phyloP scores from a whole-genome alignment of 192 early-diverging fungal species.

The Coemansia sp. region DNA sequence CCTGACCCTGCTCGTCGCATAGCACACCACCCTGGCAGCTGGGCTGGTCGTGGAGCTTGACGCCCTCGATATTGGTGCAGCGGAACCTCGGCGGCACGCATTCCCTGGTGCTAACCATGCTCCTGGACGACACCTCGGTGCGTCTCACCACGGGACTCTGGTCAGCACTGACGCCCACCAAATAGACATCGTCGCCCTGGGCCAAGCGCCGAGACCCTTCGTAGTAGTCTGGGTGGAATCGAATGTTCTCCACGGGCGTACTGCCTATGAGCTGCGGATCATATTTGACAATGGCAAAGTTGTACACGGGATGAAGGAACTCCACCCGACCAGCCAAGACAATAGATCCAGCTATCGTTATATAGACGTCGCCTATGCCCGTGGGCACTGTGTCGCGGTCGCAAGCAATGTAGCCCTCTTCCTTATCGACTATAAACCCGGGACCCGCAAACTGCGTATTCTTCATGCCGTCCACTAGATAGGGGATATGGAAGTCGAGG shows the following conservation, averaged over 20 bases:
- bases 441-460: conserved; percentile 62
- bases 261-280: conserved; percentile 68
- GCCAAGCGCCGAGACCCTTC: conserved; percentile 26
- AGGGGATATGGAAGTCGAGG: conserved; percentile 79
- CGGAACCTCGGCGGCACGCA: conserved; percentile 73
- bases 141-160: conserved; percentile 61
- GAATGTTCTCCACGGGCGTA: conserved; percentile 69
- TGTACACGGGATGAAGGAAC: conserved; percentile 89
- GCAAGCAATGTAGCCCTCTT: conserved; percentile 75
- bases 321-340: conserved; percentile 79
- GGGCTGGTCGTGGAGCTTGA: conserved; percentile 68
- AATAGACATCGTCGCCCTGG: conserved; percentile 59
- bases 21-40: conserved; percentile 68
- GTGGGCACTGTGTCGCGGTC: conserved; percentile 88
- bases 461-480: conserved; percentile 73
- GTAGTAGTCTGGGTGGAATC: conserved; percentile 34
- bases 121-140: conserved; percentile 35
- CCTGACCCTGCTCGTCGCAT: conserved; percentile 56
- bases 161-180: conserved; percentile 63
- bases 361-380: conserved; percentile 77
- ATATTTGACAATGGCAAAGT: conserved; percentile 80
- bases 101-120: conserved; percentile 66
- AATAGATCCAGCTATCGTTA: conserved; percentile 88
- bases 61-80: conserved; percentile 72
- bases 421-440: conserved; percentile 70